These are phyloP conservation scores for Basipetospora chlamydospora DNA, from an alignment of 2,329 filamentous ascomycete species.

Conservation along the genomic window DNA sequence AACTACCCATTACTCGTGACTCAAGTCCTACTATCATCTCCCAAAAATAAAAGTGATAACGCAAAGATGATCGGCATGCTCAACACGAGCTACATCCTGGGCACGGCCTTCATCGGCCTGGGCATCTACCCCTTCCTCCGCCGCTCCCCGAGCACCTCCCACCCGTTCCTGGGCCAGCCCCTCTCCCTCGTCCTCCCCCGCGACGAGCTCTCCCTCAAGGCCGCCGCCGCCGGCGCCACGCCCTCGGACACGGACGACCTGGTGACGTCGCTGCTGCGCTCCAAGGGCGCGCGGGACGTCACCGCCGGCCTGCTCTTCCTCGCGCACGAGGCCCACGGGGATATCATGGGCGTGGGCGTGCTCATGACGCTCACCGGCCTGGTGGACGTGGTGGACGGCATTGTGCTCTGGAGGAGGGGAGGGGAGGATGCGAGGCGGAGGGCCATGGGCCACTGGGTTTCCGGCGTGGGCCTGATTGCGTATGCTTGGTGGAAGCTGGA, in stretches of 20 bases:
- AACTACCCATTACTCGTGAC: too few relatives aligned
- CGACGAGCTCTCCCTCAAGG: constrained; percentile 3
- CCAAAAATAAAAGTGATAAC: too few relatives aligned
- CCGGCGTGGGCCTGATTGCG: background rate
- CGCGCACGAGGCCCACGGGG: constrained; percentile 4
- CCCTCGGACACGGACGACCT: background rate
- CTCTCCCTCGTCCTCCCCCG: constrained; percentile 4
- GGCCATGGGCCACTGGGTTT: constrained; percentile 1
- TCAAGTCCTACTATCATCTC: too few relatives aligned
- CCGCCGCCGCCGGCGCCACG: background rate
- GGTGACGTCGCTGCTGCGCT: constrained; percentile 2
- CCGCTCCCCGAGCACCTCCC: constrained; percentile 1
- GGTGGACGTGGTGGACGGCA: constrained; percentile 3
- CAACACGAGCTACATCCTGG: constrained; percentile 5
- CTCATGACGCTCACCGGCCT: constrained; percentile 4
- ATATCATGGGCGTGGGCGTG: constrained; percentile 4
- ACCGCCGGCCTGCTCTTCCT: constrained; percentile 4
- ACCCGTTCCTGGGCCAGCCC: constrained; percentile 4
- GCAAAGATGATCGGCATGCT: background rate
- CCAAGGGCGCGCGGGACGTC: constrained; percentile 3
- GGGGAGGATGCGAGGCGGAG: constrained; percentile 4
- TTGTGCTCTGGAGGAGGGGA: constrained; percentile 3
- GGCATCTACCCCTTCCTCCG: constrained; percentile 6
- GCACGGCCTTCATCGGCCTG: constrained; percentile 5
- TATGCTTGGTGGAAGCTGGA: constrained; percentile 4